phyloP scores from a whole-genome alignment of 1,139 yeast species.

The Meyerozyma carpophila region DNA sequence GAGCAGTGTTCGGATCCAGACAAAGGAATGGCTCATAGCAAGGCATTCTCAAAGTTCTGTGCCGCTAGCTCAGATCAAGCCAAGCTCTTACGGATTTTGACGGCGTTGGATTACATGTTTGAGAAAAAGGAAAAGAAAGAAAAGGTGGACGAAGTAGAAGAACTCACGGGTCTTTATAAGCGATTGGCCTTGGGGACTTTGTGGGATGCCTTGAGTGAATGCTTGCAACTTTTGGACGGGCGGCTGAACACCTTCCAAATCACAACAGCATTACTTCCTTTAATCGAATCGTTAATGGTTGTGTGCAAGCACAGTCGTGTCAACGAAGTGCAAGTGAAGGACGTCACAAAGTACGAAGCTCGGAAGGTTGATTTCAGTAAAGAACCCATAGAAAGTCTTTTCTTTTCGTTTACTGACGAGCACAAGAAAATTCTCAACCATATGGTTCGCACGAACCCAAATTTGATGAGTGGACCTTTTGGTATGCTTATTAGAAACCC shows the following conservation, averaged over 20 bases:
- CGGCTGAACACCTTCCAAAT: slow-evolving; percentile 48
- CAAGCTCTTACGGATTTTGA: slow-evolving; percentile 72
- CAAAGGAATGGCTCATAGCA: slow-evolving; percentile 32
- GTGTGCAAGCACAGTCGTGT: slow-evolving; percentile 86
- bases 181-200: slow-evolving; percentile 67
- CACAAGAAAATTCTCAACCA: slow-evolving; percentile 86
- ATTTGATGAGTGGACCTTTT: slow-evolving; percentile 95
- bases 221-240: slow-evolving; percentile 58
- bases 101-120: slow-evolving; percentile 83
- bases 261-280: slow-evolving; percentile 78
- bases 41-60: slow-evolving; percentile 61
- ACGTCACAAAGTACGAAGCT: slow-evolving; percentile 54
- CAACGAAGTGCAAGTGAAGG: slow-evolving; percentile 57
- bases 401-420: slow-evolving; percentile 84
- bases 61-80: slow-evolving; percentile 86
- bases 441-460: slow-evolving; percentile 89
- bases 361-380: slow-evolving; percentile 60
- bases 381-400: slow-evolving; percentile 74
- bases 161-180: slow-evolving; percentile 58
- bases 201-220: slow-evolving; percentile 85
- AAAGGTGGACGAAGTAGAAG: slow-evolving; percentile 29
- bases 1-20: slow-evolving; percentile 33
- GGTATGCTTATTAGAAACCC: slow-evolving; percentile 87
- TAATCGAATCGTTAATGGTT: slow-evolving; percentile 91
- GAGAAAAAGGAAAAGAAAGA: slow-evolving; percentile 34